phyloP scores from a whole-genome alignment of 78 protist species.

The Dictyostelium brefeldianum region DNA sequence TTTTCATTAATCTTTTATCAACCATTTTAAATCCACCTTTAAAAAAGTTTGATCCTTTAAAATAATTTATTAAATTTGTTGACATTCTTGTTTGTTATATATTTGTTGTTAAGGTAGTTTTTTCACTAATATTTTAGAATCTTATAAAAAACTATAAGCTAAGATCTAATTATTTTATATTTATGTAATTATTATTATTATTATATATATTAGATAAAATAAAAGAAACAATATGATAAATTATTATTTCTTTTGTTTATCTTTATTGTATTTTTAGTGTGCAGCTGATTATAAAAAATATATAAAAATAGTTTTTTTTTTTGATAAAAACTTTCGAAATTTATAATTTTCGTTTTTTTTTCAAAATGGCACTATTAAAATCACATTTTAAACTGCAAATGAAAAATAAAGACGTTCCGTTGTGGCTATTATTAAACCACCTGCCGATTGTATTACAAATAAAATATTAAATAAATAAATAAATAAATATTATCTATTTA shows the following conservation, averaged over 20 bases:
- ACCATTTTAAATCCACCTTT: constrained; percentile 41
- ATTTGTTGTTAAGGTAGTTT: background rate
- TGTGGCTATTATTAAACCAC: too few relatives aligned
- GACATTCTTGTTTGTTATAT: background rate
- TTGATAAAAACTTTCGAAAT: background rate
- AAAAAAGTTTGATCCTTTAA: constrained; percentile 2
- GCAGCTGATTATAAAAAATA: too few relatives aligned
- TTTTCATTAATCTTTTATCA: constrained; percentile 31
- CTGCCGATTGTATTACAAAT: too few relatives aligned
- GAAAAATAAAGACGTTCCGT: too few relatives aligned
- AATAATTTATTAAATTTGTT: background rate
- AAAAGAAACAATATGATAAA: background rate
- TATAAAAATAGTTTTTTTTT: background rate
- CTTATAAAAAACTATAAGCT: constrained; percentile 22
- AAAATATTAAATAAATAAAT: too few relatives aligned
- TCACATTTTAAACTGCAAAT: too few relatives aligned
- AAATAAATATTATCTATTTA: too few relatives aligned
- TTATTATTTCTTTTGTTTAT: background rate
- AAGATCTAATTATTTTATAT: constrained; percentile 4
- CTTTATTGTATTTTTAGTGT: too few relatives aligned
- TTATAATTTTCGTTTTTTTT: too few relatives aligned
- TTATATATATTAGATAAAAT: background rate
- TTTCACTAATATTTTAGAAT: constrained; percentile 9
- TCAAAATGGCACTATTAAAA: too few relatives aligned
- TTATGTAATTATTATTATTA: background rate